A percentile compares a stretch with the other conserved stretches of the same genome.
Evolutionary conservation across 139 green algal species (phyloP).

Genomic region (Parachlorella kessleri): DNA sequence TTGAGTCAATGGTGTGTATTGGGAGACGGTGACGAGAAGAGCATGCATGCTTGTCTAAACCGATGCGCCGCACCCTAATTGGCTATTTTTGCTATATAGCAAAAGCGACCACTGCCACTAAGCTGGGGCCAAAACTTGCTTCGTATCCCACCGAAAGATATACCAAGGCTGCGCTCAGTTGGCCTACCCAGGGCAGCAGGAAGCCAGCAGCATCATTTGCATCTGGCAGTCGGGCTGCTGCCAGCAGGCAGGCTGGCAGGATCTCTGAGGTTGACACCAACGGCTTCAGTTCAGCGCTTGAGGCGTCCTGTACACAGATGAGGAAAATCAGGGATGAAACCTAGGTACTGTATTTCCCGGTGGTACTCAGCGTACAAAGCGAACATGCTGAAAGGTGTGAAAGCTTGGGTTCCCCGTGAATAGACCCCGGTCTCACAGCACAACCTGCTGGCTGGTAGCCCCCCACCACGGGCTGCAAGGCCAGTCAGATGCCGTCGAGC

Average conservation of each 20-base stretch:
- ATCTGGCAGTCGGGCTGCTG: not conserved
- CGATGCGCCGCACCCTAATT: not conserved
- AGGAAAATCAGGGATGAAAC: not conserved
- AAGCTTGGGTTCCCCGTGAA: too few species aligned
- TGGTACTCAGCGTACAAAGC: too few species aligned
- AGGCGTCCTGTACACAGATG: not conserved
- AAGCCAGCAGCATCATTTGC: not conserved
- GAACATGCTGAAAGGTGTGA: too few species aligned
- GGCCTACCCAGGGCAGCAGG: not conserved
- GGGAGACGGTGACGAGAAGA: not conserved
- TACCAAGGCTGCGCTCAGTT: not conserved
- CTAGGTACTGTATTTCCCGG: not conserved
- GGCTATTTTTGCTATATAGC: not conserved
- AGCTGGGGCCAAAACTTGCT: not conserved
- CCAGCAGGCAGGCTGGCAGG: constrained; percentile 1
- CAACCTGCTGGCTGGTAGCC: too few species aligned
- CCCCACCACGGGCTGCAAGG: too few species aligned
- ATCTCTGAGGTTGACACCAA: not conserved
- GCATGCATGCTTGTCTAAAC: not conserved
- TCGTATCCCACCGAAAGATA: not conserved
- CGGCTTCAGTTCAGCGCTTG: not conserved
- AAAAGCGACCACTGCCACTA: not conserved
- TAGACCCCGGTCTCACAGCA: too few species aligned
- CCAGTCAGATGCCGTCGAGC: too few species aligned
- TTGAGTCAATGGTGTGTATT: not conserved